Evolutionary conservation across 352 stramenopile species (phyloP).

Genomic region (Aphanomyces astaci): DNA sequence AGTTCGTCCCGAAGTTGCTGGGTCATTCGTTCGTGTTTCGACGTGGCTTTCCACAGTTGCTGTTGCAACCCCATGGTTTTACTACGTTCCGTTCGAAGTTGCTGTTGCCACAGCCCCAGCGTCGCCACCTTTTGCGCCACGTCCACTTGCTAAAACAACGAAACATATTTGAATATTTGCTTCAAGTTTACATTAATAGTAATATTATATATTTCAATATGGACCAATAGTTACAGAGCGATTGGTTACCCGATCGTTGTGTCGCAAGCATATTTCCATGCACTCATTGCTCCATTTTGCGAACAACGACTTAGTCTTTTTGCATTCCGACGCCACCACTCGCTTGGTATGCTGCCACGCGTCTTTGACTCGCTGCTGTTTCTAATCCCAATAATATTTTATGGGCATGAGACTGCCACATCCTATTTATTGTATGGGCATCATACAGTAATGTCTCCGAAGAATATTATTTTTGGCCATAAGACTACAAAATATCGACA

Average conservation of each 20-base stretch:
- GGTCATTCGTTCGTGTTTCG: not conserved
- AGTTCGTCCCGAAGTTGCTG: not conserved
- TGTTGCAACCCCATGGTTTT: not conserved
- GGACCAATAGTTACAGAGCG: not conserved
- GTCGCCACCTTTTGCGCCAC: not conserved
- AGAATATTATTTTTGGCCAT: too few species aligned
- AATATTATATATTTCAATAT: too few species aligned
- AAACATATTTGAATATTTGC: too few species aligned
- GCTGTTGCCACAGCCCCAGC: slow-evolving; percentile 5
- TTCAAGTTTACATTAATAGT: too few species aligned
- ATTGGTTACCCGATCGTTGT: slow-evolving; percentile 14
- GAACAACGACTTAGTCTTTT: slow-evolving; percentile 8
- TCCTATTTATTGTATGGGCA: too few species aligned
- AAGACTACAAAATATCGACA: too few species aligned
- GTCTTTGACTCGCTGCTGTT: not conserved
- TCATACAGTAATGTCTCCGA: too few species aligned
- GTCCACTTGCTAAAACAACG: not conserved
- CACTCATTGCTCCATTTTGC: slow-evolving; percentile 13
- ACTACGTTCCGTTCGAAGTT: not conserved
- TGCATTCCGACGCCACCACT: not conserved
- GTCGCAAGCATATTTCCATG: slow-evolving; percentile 1
- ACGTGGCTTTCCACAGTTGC: slow-evolving; percentile 10
- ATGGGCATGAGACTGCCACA: not conserved
- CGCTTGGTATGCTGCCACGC: not conserved
- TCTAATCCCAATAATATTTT: not conserved